phyloP scores from a whole-genome alignment of 352 stramenopile species.

The Phytophthora parvispora region DNA sequence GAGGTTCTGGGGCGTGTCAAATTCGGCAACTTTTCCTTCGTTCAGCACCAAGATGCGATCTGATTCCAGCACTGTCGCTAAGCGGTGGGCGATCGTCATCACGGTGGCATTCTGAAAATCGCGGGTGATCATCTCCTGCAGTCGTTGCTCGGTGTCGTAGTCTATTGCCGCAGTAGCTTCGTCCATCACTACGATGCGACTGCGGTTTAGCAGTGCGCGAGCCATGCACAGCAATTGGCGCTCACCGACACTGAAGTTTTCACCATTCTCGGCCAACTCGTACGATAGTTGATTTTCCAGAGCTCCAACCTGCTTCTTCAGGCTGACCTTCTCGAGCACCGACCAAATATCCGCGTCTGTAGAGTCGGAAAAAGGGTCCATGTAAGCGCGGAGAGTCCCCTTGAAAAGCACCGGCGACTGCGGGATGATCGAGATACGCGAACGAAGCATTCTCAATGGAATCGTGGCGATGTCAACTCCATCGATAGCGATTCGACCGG shows the following conservation, averaged over 20 bases:
- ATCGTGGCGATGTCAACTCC: constrained; percentile 50
- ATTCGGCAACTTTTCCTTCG: no score
- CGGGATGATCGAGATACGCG: constrained; percentile 61
- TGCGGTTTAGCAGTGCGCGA: constrained; percentile 87
- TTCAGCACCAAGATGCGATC: constrained; percentile 92
- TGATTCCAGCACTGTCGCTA: constrained; percentile 92
- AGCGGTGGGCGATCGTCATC: constrained; percentile 94
- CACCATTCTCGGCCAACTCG: constrained; percentile 64
- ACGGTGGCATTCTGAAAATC: constrained; percentile 92
- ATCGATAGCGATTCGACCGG: constrained; percentile 48
- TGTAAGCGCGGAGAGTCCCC: constrained; percentile 84
- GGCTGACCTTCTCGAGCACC: constrained; percentile 68
- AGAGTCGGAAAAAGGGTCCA: constrained; percentile 90
- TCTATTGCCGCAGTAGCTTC: constrained; percentile 92
- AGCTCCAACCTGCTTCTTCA: constrained; percentile 47
- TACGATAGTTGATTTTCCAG: constrained; percentile 27
- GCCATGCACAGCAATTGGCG: constrained; percentile 95
- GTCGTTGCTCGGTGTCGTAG: constrained; percentile 59
- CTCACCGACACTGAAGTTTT: no score
- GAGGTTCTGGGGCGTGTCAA: no score
- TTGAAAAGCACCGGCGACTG: constrained; percentile 93
- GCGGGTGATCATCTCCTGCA: constrained; percentile 79
- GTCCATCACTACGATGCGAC: constrained; percentile 94
- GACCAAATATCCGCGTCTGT: constrained; percentile 72
- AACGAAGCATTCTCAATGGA: constrained; percentile 34